phyloP scores from a whole-genome alignment of 306 rosid genomes.

The Leucaena leucocephala region DNA sequence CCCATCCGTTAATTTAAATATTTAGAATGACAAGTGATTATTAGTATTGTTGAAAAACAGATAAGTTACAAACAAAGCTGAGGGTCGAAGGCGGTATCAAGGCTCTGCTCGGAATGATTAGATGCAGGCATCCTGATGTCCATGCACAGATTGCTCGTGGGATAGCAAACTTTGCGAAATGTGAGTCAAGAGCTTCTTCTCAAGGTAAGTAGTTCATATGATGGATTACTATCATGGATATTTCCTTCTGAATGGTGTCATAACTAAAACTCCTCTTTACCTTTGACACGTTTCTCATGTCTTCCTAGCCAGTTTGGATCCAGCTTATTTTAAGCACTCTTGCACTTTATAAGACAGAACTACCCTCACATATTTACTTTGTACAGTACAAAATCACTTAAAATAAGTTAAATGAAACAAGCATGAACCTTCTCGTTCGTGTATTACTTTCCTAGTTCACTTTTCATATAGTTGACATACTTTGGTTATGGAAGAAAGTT shows the following conservation, averaged over 20 bases:
- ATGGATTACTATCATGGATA: constrained; percentile 22
- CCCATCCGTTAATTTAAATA: constrained; percentile 23
- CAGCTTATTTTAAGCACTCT: too few species aligned
- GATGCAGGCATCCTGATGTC: constrained; percentile 95
- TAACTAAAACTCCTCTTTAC: background rate
- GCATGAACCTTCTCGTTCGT: background rate
- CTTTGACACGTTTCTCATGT: constrained; percentile 17
- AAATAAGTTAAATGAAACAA: too few species aligned
- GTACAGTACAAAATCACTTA: too few species aligned
- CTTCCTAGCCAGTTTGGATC: background rate
- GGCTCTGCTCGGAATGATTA: constrained; percentile 94
- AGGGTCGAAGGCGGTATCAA: constrained; percentile 86
- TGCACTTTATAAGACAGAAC: too few species aligned
- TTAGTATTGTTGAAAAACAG: constrained; percentile 42
- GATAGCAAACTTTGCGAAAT: constrained; percentile 91
- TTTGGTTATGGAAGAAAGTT: constrained; percentile 16
- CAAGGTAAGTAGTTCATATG: constrained; percentile 61
- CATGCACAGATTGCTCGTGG: constrained; percentile 99
- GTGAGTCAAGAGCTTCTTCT: constrained; percentile 91
- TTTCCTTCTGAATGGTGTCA: constrained; percentile 6
- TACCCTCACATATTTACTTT: too few species aligned
- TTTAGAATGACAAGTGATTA: constrained; percentile 6
- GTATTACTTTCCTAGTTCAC: constrained; percentile 28
- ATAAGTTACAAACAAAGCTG: constrained; percentile 80
- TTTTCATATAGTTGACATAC: constrained; percentile 24